Evolutionary conservation across 768 basidiomycete genomes (phyloP).

Genomic region (Rhodotorula taiwanensis): DNA sequence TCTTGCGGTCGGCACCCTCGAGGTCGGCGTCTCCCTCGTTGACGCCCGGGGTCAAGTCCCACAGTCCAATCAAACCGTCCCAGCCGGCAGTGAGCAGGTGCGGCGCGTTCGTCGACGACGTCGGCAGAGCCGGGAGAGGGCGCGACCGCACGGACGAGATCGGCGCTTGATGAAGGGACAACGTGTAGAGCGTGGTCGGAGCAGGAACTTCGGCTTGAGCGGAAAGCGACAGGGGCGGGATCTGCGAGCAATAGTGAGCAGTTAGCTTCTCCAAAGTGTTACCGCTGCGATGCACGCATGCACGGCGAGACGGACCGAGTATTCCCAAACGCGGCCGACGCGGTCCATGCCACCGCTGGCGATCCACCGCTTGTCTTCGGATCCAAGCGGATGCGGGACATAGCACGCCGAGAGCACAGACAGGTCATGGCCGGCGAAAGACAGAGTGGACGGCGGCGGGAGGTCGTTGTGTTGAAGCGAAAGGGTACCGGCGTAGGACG

Average conservation of each 20-base stretch:
- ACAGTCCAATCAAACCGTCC: conserved; percentile 79
- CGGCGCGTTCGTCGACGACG: conserved; percentile 47
- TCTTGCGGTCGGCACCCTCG: conserved; percentile 50
- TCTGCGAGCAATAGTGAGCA: conserved; percentile 8
- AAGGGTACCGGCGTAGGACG: conserved; percentile 71
- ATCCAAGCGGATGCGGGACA: conserved; percentile 45
- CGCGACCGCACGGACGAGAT: conserved; percentile 61
- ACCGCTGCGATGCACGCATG: no score
- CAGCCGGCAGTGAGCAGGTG: conserved; percentile 76
- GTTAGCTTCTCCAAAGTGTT: no score
- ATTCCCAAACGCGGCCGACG: conserved; percentile 37
- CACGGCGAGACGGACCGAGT: conserved; percentile 13
- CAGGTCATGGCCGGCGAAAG: conserved; percentile 55
- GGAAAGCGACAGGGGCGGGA: conserved; percentile 42
- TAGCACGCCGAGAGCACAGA: conserved; percentile 62
- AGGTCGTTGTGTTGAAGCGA: conserved; percentile 61
- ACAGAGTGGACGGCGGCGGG: conserved; percentile 54
- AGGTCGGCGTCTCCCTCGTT: conserved; percentile 48
- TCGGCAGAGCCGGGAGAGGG: conserved; percentile 1
- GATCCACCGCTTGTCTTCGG: conserved; percentile 24
- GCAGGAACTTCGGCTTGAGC: conserved; percentile 41
- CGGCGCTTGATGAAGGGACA: conserved; percentile 76
- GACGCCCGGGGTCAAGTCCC: conserved; percentile 69
- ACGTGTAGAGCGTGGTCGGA: conserved; percentile 56
- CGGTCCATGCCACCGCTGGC: conserved; percentile 62